Conservation (phyloP, 2,329 filamentous ascomycete species). For the Microcyclospora tardicrescens region DNA sequence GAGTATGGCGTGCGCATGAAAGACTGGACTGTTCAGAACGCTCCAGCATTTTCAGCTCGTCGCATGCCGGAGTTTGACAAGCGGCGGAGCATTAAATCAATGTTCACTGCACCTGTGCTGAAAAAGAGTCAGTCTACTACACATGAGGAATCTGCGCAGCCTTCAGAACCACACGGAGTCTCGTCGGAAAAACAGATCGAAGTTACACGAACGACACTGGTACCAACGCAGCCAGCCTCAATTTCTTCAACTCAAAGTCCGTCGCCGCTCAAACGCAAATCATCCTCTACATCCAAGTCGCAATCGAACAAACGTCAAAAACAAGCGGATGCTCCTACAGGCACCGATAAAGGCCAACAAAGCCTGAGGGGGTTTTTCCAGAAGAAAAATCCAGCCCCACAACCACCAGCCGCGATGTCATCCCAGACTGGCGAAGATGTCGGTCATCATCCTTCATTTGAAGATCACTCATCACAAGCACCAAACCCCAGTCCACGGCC, state of each 20-base stretch:
- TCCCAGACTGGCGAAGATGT: no score
- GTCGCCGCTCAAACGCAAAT: constrained; percentile 24
- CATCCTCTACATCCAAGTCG: constrained; percentile 14
- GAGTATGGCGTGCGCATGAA: constrained; percentile 49
- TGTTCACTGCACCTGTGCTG: constrained; percentile 51
- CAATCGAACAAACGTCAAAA: constrained; percentile 40
- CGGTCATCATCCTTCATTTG: background rate
- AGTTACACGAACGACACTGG: no score
- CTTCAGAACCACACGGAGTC: no score
- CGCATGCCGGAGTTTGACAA: constrained; percentile 80
- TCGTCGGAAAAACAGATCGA: no score
- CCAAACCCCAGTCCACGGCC: no score
- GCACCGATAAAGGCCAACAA: constrained; percentile 37
- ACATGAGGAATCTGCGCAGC: background rate
- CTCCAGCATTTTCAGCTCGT: constrained; percentile 64
- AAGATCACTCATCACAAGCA: background rate
- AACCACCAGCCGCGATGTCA: no score
- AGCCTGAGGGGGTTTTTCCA: constrained; percentile 70
- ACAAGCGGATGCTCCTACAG: constrained; percentile 20
- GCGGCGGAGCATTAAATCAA: constrained; percentile 75
- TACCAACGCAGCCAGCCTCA: no score
- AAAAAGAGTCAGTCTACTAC: constrained; percentile 30
- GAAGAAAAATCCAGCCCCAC: constrained; percentile 38
- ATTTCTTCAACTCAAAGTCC: background rate
- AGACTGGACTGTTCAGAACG: constrained; percentile 53